Percentiles rank a stretch among this genome's conserved stretches.
phyloP scores from a whole-genome alignment of 805 yeast species.

The Suhomyces sp. region DNA sequence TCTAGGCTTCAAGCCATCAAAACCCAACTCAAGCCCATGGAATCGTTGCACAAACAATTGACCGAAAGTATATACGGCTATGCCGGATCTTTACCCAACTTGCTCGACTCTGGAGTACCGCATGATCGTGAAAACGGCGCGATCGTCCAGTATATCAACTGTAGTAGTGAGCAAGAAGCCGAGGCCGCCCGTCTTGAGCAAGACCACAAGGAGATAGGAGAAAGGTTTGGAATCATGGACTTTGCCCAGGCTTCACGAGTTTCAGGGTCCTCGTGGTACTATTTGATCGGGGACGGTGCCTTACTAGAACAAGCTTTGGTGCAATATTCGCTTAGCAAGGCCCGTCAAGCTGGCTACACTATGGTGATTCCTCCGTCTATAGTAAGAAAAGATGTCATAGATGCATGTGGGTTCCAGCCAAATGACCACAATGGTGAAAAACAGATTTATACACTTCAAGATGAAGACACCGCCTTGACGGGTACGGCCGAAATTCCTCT shows the following conservation, averaged over 20 bases:
- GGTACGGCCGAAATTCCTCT: constrained; percentile 97
- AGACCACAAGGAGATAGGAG: constrained; percentile 75
- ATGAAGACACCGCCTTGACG: constrained; percentile 61
- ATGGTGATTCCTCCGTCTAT: constrained; percentile 83
- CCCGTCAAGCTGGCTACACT: constrained; percentile 63
- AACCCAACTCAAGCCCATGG: constrained; percentile 24
- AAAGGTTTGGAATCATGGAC: constrained; percentile 63
- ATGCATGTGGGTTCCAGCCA: constrained; percentile 94
- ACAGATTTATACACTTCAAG: constrained; percentile 69
- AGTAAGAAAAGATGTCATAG: constrained; percentile 70
- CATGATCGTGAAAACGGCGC: constrained; percentile 37
- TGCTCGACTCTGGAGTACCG: constrained; percentile 48
- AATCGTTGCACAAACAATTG: constrained; percentile 19
- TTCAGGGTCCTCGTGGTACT: constrained; percentile 88
- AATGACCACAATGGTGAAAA: constrained; percentile 82
- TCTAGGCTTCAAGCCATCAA: constrained; percentile 24
- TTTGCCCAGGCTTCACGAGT: constrained; percentile 68
- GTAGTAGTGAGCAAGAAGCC: constrained; percentile 30
- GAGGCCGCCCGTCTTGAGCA: constrained; percentile 15
- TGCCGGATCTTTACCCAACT: constrained; percentile 62
- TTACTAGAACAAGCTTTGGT: constrained; percentile 84
- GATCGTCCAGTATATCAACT: constrained; percentile 53
- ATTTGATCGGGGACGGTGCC: constrained; percentile 80
- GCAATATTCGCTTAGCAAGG: constrained; percentile 69
- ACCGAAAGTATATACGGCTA: constrained; percentile 36